Conservation (phyloP, 768 basidiomycete genomes). For the Lyophyllum semitale region DNA sequence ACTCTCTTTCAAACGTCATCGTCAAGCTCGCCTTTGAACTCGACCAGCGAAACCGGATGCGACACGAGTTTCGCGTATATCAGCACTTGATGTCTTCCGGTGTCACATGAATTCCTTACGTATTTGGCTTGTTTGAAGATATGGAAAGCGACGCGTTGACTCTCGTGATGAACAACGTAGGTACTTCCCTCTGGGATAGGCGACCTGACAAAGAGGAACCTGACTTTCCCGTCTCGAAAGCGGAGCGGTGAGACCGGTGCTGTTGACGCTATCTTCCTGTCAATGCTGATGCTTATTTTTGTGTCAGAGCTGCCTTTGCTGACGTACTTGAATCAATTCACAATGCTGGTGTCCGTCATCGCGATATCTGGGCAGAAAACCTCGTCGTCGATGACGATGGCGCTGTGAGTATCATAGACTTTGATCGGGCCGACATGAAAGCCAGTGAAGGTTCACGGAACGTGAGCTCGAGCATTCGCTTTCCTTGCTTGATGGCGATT, state of each 20-base stretch:
- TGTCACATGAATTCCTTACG: constrained; percentile 11
- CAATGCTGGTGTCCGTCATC: background rate
- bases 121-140: constrained; percentile 17
- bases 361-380: background rate
- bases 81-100: background rate
- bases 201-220: too few species aligned
- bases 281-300: background rate
- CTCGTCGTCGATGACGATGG: background rate
- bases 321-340: background rate
- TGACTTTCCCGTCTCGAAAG: background rate
- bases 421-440: too few species aligned
- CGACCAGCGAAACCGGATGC: constrained; percentile 5
- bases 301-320: background rate
- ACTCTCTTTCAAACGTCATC: background rate
- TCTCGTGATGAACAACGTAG: constrained; percentile 9
- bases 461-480: background rate
- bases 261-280: background rate
- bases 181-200: background rate
- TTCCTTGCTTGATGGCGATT: background rate
- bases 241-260: background rate
- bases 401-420: too few species aligned
- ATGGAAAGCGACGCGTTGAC: constrained; percentile 4
- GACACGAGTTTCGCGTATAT: constrained; percentile 15
- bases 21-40: constrained; percentile 15
- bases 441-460: background rate